Base-by-base conservation (phyloP, 306 rosid genomes). In the Prunus mume region DNA sequence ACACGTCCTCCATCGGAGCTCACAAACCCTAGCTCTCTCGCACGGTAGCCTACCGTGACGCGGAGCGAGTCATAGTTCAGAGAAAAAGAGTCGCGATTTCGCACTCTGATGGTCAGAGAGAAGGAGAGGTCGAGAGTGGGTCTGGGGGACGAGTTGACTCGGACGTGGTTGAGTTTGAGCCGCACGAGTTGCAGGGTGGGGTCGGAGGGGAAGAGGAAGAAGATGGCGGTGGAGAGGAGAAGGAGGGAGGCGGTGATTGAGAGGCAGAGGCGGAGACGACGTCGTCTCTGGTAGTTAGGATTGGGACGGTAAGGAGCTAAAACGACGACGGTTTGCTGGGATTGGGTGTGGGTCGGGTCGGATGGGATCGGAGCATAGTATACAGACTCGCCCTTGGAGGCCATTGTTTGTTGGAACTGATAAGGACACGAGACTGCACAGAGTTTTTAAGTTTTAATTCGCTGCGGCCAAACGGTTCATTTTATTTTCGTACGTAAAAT, bases 31-130 rank as follows among this genome's bases (percentile, higher is more conserved):
- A 95, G 75, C 74, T 81, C 85, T 19, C 91, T 87, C 22, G 88
- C 93, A 4, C 99, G 89, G 83, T 92, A 95, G 3, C 97, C 99
- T 19, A 95, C 82, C 9, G 86, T 77, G 52, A 89, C 87, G 68
- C 1, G 68, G 43, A 95, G 84, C 27, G 85, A 71, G 55, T 89
- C 85, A 27, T 90, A 95, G 6, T 75, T 46, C 19, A 95, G 85
- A 25, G 99, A 90, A 84, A 88, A 87, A 85, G 90, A 89, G 71
- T 95, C 90, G 15, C 80, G 74, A 66, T 92, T 92, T 20, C 78
- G 87, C 67, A 92, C 90, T 79, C 69, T 82, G 22, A 90, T 77
- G 6, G 88, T 83, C 63, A 88, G 54, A 56, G 86, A 87, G 83
- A 95, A 88, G 0, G 99, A 90, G 6, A 89, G 72, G 78, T 95